These are phyloP conservation scores for Xylaria curta DNA, from an alignment of 495 filamentous ascomycete genomes.

Conservation along the genomic window DNA sequence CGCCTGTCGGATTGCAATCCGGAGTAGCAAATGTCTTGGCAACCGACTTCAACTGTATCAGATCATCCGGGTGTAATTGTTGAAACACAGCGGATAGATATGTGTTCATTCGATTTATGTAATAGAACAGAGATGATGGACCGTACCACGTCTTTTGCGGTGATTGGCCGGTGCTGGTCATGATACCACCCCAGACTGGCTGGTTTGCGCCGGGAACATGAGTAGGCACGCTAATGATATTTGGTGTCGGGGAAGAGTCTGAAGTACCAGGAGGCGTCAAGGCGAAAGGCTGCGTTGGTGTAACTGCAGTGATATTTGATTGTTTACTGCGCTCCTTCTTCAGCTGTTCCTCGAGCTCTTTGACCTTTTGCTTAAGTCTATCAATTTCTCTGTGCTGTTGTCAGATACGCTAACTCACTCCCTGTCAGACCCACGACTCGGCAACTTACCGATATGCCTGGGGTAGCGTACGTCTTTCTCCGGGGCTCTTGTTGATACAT, in stretches of 20 bases:
- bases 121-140: slow-evolving; percentile 49
- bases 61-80: slow-evolving; percentile 36
- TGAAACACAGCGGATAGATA: slow-evolving; percentile 44
- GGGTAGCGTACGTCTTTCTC: slow-evolving; percentile 45
- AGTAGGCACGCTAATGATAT: slow-evolving; percentile 19
- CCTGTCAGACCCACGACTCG: not conserved
- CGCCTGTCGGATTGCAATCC: slow-evolving; percentile 26
- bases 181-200: slow-evolving; percentile 35
- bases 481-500: slow-evolving; percentile 46
- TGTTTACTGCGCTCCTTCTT: slow-evolving; percentile 24
- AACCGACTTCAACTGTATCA: slow-evolving; percentile 29
- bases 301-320: not conserved
- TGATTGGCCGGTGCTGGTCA: slow-evolving; percentile 38
- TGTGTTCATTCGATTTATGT: slow-evolving; percentile 43
- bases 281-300: slow-evolving; percentile 16
- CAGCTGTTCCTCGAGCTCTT: slow-evolving; percentile 48
- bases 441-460: slow-evolving; percentile 41
- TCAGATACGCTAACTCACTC: slow-evolving; percentile 10
- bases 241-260: slow-evolving; percentile 10
- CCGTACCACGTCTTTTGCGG: slow-evolving; percentile 45
- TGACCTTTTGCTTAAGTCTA: slow-evolving; percentile 43
- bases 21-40: slow-evolving; percentile 28
- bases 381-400: slow-evolving; percentile 48
- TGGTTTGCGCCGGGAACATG: slow-evolving; percentile 14
- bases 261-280: slow-evolving; percentile 26